A percentile compares a stretch with the other conserved stretches of the same genome.
Evolutionary conservation across 169 alveolate species (phyloP).

Genomic region (Cryptosporidium sp.): DNA sequence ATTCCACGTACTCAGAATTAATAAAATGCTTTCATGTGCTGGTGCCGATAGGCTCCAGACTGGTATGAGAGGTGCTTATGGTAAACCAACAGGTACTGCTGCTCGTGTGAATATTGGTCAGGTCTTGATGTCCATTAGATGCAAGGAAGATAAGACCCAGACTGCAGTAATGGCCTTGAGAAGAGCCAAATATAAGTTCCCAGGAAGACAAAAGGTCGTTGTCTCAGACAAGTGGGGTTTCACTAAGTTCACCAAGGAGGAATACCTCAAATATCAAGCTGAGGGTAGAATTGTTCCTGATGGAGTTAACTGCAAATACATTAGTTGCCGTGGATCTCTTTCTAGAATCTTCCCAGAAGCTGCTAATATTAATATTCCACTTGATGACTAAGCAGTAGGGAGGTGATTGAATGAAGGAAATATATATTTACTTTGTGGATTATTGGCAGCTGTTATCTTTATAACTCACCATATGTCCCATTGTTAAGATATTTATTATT

Average conservation of each 20-base stretch:
- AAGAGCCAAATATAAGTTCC: slow-evolving; percentile 99
- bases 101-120: slow-evolving; percentile 98
- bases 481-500: background rate
- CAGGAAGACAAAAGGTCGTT: slow-evolving; percentile 98
- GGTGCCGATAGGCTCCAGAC: slow-evolving; percentile 99
- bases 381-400: slow-evolving; percentile 17
- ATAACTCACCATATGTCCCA: background rate
- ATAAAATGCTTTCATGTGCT: slow-evolving; percentile 99
- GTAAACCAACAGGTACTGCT: slow-evolving; percentile 97
- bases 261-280: slow-evolving; percentile 93
- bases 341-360: slow-evolving; percentile 76
- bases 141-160: slow-evolving; percentile 83
- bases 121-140: slow-evolving; percentile 94
- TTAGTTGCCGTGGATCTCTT: slow-evolving; percentile 79
- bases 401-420: slow-evolving; percentile 30
- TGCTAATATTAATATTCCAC: slow-evolving; percentile 52
- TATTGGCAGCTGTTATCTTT: background rate
- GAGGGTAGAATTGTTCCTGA: slow-evolving; percentile 92
- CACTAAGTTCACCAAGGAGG: slow-evolving; percentile 94
- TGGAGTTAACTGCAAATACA: slow-evolving; percentile 91
- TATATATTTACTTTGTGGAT: background rate
- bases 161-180: slow-evolving; percentile 95
- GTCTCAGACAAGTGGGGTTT: slow-evolving; percentile 98
- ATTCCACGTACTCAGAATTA: slow-evolving; percentile 99
- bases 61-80: slow-evolving; percentile 99